These are phyloP conservation scores for Carex cristatella DNA, from an alignment of 176 grass and related monocot species.

Conservation along the genomic window DNA sequence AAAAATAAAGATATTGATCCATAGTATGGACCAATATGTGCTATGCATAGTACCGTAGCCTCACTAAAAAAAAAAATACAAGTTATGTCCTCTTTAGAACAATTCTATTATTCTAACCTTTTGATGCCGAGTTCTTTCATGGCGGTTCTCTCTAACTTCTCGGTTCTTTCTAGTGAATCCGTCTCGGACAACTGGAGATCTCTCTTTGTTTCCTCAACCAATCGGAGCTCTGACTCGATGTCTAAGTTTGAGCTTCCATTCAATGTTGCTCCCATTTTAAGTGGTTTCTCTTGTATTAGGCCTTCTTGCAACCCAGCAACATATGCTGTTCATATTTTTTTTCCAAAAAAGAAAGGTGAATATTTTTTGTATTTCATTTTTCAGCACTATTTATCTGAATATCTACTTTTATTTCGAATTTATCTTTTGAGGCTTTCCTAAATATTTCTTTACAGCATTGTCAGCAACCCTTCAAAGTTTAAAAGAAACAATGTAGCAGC, in stretches of 20 bases:
- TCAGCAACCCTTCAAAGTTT: too few relatives aligned
- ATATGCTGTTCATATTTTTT: slow-evolving; percentile 31
- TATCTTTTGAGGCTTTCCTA: too few relatives aligned
- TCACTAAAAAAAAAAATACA: too few relatives aligned
- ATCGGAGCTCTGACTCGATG: slow-evolving; percentile 49
- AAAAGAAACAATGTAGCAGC: too few relatives aligned
- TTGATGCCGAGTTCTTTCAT: slow-evolving; percentile 86
- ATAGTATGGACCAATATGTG: too few relatives aligned
- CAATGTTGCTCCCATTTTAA: slow-evolving; percentile 46
- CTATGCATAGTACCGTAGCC: too few relatives aligned
- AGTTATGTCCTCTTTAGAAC: not conserved
- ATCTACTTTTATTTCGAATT: too few relatives aligned
- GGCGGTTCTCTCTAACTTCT: slow-evolving; percentile 27
- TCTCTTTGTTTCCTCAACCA: slow-evolving; percentile 45
- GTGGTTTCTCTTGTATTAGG: slow-evolving; percentile 54
- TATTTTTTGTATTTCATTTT: too few relatives aligned
- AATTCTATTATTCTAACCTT: slow-evolving; percentile 13
- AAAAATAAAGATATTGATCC: too few relatives aligned
- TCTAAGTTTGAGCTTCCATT: slow-evolving; percentile 45
- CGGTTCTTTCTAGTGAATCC: not conserved
- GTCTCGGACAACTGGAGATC: slow-evolving; percentile 1
- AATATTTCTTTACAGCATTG: too few relatives aligned
- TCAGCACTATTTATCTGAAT: too few relatives aligned
- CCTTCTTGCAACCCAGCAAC: slow-evolving; percentile 52
- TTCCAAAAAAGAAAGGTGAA: too few relatives aligned